These are phyloP conservation scores for Trapa incisa DNA, from an alignment of 345 rosid genomes.

Conservation along the genomic window DNA sequence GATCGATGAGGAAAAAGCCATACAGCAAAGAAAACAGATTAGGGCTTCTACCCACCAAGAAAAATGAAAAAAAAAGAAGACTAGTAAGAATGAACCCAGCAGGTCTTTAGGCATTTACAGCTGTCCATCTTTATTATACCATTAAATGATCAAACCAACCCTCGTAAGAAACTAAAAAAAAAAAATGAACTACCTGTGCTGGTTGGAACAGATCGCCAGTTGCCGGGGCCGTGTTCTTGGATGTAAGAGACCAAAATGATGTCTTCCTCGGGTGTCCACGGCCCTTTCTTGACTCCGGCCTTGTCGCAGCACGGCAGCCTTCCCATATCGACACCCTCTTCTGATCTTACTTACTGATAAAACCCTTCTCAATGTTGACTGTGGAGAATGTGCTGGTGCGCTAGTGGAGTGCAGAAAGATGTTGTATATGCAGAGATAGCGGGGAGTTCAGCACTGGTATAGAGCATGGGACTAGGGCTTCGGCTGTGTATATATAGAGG, in stretches of 20 bases:
- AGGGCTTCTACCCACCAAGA: no score
- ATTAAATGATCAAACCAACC: slow-evolving; percentile 38
- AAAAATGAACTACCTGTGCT: slow-evolving; percentile 40
- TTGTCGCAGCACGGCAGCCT: slow-evolving; percentile 88
- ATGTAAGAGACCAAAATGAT: slow-evolving; percentile 76
- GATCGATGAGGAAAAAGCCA: neutral
- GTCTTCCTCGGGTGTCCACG: slow-evolving; percentile 99
- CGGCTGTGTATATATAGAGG: neutral
- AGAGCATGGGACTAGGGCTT: neutral
- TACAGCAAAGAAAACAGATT: no score
- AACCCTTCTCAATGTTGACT: no score
- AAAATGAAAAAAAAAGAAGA: no score
- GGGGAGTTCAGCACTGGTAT: neutral
- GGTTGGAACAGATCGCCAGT: slow-evolving; percentile 84
- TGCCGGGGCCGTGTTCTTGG: slow-evolving; percentile 91
- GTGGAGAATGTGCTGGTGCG: neutral
- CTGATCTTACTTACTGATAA: no score
- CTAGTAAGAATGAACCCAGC: neutral
- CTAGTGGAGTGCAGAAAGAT: neutral
- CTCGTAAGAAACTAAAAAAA: neutral
- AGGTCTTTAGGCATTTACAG: neutral
- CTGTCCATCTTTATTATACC: slow-evolving; percentile 1
- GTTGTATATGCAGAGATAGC: neutral
- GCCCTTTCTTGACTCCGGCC: slow-evolving; percentile 87
- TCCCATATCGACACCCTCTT: slow-evolving; percentile 35